These are phyloP conservation scores for Pueraria montana DNA, from an alignment of 306 rosid genomes.

Conservation along the genomic window DNA sequence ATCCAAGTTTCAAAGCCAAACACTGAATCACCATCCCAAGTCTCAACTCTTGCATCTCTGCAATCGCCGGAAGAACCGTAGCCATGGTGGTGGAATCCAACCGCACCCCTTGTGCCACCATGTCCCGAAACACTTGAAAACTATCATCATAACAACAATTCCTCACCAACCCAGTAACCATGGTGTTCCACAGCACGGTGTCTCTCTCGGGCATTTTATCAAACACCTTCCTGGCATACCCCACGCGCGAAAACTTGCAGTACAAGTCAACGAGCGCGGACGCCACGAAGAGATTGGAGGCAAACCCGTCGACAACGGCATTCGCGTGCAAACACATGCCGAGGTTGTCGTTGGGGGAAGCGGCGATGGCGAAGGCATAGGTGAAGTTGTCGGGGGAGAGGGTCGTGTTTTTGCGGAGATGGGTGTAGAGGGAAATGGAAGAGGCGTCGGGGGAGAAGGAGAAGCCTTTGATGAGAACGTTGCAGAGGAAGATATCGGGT, in stretches of 20 bases:
- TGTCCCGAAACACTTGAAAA: constrained; percentile 57
- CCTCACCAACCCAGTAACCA: constrained; percentile 81
- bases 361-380: constrained; percentile 71
- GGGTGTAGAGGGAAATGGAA: constrained; percentile 70
- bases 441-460: constrained; percentile 60
- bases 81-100: constrained; percentile 78
- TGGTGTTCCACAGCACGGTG: constrained; percentile 80
- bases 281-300: constrained; percentile 68
- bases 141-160: constrained; percentile 66
- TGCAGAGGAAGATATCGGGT: constrained; percentile 88
- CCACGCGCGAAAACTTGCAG: constrained; percentile 67
- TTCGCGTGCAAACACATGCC: constrained; percentile 78
- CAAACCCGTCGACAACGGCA: constrained; percentile 71
- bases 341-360: constrained; percentile 56
- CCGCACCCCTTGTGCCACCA: constrained; percentile 59
- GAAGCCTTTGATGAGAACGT: constrained; percentile 81
- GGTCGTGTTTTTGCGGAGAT: constrained; percentile 60
- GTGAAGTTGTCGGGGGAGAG: constrained; percentile 79
- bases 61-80: constrained; percentile 78
- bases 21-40: constrained; percentile 79
- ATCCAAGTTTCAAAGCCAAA: constrained; percentile 73
- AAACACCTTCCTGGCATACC: constrained; percentile 79
- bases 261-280: constrained; percentile 75
- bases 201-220: constrained; percentile 75
- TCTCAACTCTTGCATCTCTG: constrained; percentile 75